Evolutionary conservation across 345 rosid species (phyloP).

Genomic region (Corymbia maculata): DNA sequence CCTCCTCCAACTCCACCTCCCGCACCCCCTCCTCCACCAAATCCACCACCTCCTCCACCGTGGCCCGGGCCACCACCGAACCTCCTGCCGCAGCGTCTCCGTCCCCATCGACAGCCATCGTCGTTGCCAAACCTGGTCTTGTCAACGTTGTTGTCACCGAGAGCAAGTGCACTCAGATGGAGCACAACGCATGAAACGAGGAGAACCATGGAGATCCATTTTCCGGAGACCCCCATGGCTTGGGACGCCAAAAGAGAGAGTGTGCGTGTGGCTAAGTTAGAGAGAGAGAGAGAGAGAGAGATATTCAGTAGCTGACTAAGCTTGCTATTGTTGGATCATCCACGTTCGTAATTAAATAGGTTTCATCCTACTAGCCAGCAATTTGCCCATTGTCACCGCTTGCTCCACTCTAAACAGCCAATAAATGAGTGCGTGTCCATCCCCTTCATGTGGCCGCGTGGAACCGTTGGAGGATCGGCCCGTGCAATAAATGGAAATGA

Average conservation of each 20-base stretch:
- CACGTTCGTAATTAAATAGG: neutral
- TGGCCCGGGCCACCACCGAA: neutral
- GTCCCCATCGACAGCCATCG: constrained; percentile 9
- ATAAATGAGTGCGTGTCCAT: constrained; percentile 2
- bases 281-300: neutral
- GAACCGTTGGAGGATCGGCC: constrained; percentile 25
- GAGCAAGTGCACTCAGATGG: constrained; percentile 9
- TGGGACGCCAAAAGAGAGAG: neutral
- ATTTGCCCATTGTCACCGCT: neutral
- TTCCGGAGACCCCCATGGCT: constrained; percentile 13
- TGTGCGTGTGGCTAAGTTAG: neutral
- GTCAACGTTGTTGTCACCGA: constrained; percentile 12
- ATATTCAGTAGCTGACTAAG: neutral
- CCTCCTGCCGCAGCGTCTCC: constrained; percentile 4
- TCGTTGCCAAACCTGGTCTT: constrained; percentile 3
- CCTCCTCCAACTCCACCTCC: neutral
- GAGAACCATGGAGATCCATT: constrained; percentile 20
- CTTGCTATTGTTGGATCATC: neutral
- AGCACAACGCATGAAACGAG: constrained; percentile 7
- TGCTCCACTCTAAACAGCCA: neutral
- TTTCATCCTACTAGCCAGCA: neutral
- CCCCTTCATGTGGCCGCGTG: constrained; percentile 7
- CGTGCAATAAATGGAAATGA: constrained; percentile 10
- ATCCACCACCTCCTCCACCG: neutral
- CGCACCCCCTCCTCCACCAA: neutral